Evolutionary conservation across 2,329 filamentous ascomycete genomes (phyloP).

Genomic region (Ramichloridium luteum): DNA sequence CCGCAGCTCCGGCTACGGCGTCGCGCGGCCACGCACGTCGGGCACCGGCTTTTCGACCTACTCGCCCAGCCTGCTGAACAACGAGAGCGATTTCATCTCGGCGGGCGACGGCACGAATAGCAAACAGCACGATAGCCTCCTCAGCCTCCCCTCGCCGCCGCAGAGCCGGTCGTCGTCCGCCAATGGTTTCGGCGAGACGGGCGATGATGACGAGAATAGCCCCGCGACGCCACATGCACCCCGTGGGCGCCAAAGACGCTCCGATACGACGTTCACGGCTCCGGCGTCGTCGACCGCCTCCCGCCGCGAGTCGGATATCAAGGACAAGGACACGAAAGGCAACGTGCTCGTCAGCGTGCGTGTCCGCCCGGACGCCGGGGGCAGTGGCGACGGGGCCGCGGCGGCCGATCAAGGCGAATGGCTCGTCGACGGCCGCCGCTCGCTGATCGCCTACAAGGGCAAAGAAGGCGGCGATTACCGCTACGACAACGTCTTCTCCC

Average conservation of each 20-base stretch:
- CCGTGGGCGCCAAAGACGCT: too few relatives aligned
- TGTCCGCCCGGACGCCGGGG: constrained; percentile 68
- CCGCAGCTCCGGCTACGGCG: constrained; percentile 27
- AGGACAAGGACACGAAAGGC: constrained; percentile 63
- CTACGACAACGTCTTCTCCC: constrained; percentile 95
- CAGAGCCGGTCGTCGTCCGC: constrained; percentile 87
- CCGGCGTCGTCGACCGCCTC: too few relatives aligned
- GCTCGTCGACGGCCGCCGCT: constrained; percentile 76
- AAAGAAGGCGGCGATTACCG: constrained; percentile 85
- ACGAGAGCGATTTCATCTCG: constrained; percentile 61
- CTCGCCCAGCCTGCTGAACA: constrained; percentile 64
- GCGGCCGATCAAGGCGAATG: constrained; percentile 64
- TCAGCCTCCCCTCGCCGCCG: constrained; percentile 68
- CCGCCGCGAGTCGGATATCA: constrained; percentile 20
- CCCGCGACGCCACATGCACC: too few relatives aligned
- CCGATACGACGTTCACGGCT: too few relatives aligned
- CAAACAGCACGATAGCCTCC: constrained; percentile 60
- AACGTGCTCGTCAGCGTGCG: constrained; percentile 94
- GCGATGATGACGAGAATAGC: constrained; percentile 62
- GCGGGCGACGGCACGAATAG: constrained; percentile 46
- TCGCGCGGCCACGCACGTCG: constrained; percentile 40
- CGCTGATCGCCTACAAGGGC: constrained; percentile 70
- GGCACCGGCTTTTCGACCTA: constrained; percentile 31
- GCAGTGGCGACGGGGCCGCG: constrained; percentile 45
- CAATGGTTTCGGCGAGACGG: constrained; percentile 79